These are phyloP conservation scores for Lactifluus hygrophoroides DNA, from an alignment of 768 basidiomycete species.

Conservation along the genomic window DNA sequence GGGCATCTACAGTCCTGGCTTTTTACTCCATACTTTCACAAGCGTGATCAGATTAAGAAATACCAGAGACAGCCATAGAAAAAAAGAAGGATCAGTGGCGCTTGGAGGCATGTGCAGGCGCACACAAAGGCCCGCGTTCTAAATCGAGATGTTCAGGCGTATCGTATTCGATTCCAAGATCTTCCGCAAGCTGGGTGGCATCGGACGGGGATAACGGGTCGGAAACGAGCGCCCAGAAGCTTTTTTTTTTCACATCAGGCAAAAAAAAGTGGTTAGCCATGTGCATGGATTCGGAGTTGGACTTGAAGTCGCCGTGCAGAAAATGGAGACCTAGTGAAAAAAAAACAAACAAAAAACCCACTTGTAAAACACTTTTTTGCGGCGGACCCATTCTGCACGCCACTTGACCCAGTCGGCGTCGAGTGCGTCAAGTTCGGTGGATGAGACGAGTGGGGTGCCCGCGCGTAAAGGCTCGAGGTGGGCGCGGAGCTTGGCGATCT, in stretches of 20 bases:
- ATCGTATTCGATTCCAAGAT: constrained; percentile 75
- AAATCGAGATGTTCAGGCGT: constrained; percentile 58
- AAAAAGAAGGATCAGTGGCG: constrained; percentile 1
- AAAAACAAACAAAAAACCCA: constrained; percentile 42
- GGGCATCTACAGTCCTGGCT: neutral
- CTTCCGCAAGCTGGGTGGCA: constrained; percentile 55
- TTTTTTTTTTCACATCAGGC: constrained; percentile 24
- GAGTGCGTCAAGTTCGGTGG: constrained; percentile 58
- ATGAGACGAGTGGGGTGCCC: constrained; percentile 58
- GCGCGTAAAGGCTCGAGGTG: constrained; percentile 58
- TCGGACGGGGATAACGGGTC: constrained; percentile 64
- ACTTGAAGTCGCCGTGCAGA: neutral
- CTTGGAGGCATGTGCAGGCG: neutral
- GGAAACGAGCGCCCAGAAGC: constrained; percentile 67
- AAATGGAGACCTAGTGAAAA: neutral
- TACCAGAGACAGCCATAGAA: neutral
- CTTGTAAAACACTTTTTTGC: constrained; percentile 71
- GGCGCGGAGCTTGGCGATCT: constrained; percentile 43
- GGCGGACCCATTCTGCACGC: constrained; percentile 71
- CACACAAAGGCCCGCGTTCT: constrained; percentile 55
- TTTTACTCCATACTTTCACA: neutral
- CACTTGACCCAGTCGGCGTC: constrained; percentile 73
- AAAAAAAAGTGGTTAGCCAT: neutral
- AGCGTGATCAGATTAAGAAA: neutral
- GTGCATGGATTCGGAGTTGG: neutral